Evolutionary conservation across 139 green algal genomes (phyloP).

Genomic region (Spirogloea muscicola): DNA sequence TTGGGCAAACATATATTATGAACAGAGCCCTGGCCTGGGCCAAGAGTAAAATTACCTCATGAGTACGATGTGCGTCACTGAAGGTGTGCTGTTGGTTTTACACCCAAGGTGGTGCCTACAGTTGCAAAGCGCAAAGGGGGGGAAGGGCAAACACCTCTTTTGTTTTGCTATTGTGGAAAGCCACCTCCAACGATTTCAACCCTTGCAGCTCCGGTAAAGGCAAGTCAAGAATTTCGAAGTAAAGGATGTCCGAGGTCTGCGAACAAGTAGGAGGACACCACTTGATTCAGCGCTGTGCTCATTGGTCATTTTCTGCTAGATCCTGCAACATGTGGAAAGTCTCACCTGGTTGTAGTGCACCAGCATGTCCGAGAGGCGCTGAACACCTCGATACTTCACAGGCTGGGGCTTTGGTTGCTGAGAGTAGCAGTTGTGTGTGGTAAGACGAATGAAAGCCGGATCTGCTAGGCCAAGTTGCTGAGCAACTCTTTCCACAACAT

Average conservation of each 20-base stretch:
- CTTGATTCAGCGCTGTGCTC: too few species aligned
- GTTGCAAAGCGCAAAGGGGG: too few species aligned
- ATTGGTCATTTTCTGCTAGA: too few species aligned
- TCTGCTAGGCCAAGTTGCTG: conserved; percentile 53
- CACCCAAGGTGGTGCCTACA: too few species aligned
- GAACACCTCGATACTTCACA: conserved; percentile 57
- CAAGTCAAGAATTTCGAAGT: conserved; percentile 93
- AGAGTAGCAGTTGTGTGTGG: conserved; percentile 77
- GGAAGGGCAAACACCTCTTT: too few species aligned
- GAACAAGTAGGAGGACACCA: too few species aligned
- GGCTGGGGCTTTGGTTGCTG: conserved; percentile 50
- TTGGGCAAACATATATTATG: conserved; percentile 67
- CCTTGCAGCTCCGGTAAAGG: conserved; percentile 79
- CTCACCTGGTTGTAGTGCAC: conserved; percentile 52
- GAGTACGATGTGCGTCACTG: too few species aligned
- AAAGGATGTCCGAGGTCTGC: conserved; percentile 67
- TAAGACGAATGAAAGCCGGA: conserved; percentile 64
- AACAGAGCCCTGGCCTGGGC: conserved; percentile 42
- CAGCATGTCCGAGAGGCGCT: conserved; percentile 67
- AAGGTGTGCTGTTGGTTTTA: too few species aligned
- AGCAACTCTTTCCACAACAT: conserved; percentile 65
- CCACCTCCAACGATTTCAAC: conserved; percentile 66
- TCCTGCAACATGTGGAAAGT: too few species aligned
- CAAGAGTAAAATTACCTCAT: too few species aligned
- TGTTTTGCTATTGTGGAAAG: conserved; percentile 67